Evolutionary conservation across 176 grass and related monocot species (phyloP).

Genomic region (Triticum monococcum): DNA sequence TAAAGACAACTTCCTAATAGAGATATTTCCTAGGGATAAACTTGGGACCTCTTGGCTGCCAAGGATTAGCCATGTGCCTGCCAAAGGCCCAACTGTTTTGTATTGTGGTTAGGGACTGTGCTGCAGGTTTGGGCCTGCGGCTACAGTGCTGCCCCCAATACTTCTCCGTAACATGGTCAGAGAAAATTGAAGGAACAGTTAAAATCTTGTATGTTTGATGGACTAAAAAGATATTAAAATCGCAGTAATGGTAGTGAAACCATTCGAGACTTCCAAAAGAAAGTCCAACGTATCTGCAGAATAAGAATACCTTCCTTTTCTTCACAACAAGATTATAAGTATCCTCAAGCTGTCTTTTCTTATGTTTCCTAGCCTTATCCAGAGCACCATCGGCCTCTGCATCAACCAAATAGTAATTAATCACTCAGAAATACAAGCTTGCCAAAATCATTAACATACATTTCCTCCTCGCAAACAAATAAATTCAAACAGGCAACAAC

Average conservation of each 20-base stretch:
- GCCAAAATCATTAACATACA: slow-evolving; percentile 7
- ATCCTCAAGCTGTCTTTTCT: slow-evolving; percentile 98
- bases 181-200: not conserved
- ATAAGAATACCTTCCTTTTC: slow-evolving; percentile 86
- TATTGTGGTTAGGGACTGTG: not conserved
- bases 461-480: not conserved
- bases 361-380: slow-evolving; percentile 99
- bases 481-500: not conserved
- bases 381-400: slow-evolving; percentile 97
- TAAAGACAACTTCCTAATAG: not conserved
- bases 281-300: not conserved
- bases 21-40: not conserved
- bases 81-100: not conserved
- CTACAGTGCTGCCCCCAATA: not conserved
- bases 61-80: not conserved
- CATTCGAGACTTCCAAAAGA: not conserved
- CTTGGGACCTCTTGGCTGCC: not conserved
- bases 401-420: slow-evolving; percentile 31
- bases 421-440: not conserved
- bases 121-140: not conserved
- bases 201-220: not conserved
- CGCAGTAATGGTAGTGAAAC: not conserved
- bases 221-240: slow-evolving; percentile 15
- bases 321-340: slow-evolving; percentile 82
- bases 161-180: not conserved